Evolutionary conservation across 2,329 filamentous ascomycete genomes (phyloP), one percentile per base, ranked within the genome.

Genomic region (Hawksworthiomyces lignivorus): DNA sequence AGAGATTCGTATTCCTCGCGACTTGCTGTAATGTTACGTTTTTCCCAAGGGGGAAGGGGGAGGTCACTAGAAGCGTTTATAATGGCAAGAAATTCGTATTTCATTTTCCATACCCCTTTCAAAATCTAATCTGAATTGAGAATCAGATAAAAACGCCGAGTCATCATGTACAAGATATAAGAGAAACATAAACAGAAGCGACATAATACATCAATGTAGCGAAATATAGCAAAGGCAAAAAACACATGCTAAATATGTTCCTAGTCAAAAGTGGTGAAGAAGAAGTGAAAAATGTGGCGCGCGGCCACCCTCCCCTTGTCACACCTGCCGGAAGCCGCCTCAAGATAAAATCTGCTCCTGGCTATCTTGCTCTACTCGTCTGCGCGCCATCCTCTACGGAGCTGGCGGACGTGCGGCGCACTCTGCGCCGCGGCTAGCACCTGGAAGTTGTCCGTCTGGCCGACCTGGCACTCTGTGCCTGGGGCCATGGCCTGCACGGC

Each of bases 401-500:
- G 32, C 24, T 12, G 24, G 2, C 24, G 24, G n/a, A n/a, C n/a
- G n/a, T n/a, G n/a, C n/a, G n/a, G n/a, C n/a, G n/a, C n/a, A n/a
- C n/a, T n/a, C 24, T 8, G 24, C 19, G 22, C 9, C 4, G 34
- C 34, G 3, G 34, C n/a, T 15, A 15, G 21, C 19, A 43, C 36
- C n/a, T 39, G 17, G 15, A 48, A 41, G 20, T 15, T 37, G 34
- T 39, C 37, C 12, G 34, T 31, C 27, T 37, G 18, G 33, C 45
- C 43, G 7, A 22, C 24, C 6, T 31, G 44, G 58, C 77, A 82
- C 21, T 60, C 59, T 12, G 72, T 79, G 28, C 77, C 77, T 1
- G 62, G 49, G 2, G 76, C 69, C 66, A 80, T 67, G 27, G 59
- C 51, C 45, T 72, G 63, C 29, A 64, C 47, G 6, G 51, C 53